Evolutionary conservation across 2,329 filamentous ascomycete genomes (phyloP).

Genomic region (Monilinia polystroma): DNA sequence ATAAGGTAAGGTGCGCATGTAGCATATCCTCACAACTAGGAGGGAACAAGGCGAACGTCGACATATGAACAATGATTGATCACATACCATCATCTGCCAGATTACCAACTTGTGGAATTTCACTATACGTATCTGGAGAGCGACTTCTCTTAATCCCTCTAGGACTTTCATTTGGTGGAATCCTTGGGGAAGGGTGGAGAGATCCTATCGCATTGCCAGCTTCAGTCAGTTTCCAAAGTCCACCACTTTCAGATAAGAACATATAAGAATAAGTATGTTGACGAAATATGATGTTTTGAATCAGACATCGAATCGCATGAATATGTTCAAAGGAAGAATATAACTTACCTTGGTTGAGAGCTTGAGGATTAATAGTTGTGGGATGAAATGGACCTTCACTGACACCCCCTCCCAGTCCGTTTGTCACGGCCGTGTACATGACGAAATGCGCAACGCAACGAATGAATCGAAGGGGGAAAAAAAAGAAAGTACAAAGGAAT

Average conservation of each 20-base stretch:
- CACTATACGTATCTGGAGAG: conserved; percentile 62
- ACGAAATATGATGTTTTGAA: neutral
- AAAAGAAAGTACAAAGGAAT: neutral
- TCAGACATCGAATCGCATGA: neutral
- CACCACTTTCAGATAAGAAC: conserved; percentile 4
- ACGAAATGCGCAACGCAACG: conserved; percentile 17
- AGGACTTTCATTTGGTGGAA: conserved; percentile 55
- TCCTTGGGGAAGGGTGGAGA: conserved; percentile 42
- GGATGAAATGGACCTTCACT: conserved; percentile 23
- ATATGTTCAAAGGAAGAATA: neutral
- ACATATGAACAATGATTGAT: conserved; percentile 34
- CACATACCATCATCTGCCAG: conserved; percentile 75
- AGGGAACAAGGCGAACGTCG: conserved; percentile 26
- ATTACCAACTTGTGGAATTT: conserved; percentile 52
- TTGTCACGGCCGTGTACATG: conserved; percentile 26
- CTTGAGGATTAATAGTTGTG: conserved; percentile 24
- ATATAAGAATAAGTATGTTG: neutral
- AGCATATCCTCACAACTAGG: conserved; percentile 35
- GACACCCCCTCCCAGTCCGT: conserved; percentile 23
- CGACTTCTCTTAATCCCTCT: conserved; percentile 78
- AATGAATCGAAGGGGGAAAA: neutral
- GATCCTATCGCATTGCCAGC: conserved; percentile 29
- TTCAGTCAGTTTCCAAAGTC: conserved; percentile 3
- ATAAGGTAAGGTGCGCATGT: conserved; percentile 30
- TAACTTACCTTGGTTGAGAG: conserved; percentile 23